phyloP scores from a whole-genome alignment of 169 alveolate species.

The Ophryocystis elektroscirrha region DNA sequence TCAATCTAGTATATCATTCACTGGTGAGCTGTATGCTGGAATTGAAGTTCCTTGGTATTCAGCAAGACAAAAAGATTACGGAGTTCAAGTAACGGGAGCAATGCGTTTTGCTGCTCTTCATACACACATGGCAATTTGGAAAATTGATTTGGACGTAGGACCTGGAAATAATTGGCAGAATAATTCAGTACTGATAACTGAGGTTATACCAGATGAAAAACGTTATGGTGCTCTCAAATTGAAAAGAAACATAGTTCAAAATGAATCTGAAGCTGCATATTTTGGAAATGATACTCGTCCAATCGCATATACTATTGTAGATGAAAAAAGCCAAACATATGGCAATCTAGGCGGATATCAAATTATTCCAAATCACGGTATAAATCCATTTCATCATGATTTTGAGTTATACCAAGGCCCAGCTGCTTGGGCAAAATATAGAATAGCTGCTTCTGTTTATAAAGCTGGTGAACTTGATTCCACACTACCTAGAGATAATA shows the following conservation, averaged over 20 bases:
- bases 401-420: conserved; percentile 33
- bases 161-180: conserved; percentile 16
- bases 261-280: conserved; percentile 20
- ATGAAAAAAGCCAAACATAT: conserved; percentile 25
- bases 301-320: conserved; percentile 22
- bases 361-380: conserved; percentile 14
- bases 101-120: conserved; percentile 38
- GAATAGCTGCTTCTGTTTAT: conserved; percentile 21
- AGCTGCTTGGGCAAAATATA: conserved; percentile 36
- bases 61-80: conserved; percentile 25
- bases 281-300: conserved; percentile 28
- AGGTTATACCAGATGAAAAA: conserved; percentile 22
- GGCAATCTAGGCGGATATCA: conserved; percentile 33
- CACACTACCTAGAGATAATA: conserved; percentile 33
- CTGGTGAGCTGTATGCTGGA: conserved; percentile 40
- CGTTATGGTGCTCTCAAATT: conserved; percentile 26
- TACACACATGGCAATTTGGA: conserved; percentile 34
- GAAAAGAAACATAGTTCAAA: conserved; percentile 23
- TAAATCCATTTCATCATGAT: conserved; percentile 23
- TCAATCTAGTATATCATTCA: conserved; percentile 25
- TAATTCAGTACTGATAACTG: conserved; percentile 25
- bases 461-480: conserved; percentile 29
- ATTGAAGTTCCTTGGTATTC: conserved; percentile 35
- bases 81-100: conserved; percentile 29
- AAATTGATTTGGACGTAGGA: conserved; percentile 30